Percentiles rank a stretch among this genome's conserved stretches.
Evolutionary conservation across 2,329 filamentous ascomycete genomes (phyloP).

Genomic region (Myriosclerotinia scirpicola): DNA sequence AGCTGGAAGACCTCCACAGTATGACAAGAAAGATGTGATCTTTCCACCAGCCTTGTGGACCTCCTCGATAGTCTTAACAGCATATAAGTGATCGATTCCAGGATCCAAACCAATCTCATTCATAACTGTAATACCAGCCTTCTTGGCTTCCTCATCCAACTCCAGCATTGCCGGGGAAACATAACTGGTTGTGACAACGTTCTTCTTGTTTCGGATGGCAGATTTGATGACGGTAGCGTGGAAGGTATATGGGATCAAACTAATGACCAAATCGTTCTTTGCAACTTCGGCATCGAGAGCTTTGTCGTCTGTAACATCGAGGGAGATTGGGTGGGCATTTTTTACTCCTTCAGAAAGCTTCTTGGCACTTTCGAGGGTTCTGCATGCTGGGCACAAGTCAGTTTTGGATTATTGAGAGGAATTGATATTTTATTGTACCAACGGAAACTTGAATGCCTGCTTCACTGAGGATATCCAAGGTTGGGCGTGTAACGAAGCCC

Average conservation of each 20-base stretch:
- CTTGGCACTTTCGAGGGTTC: constrained; percentile 68
- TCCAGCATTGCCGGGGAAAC: constrained; percentile 91
- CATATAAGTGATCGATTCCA: constrained; percentile 71
- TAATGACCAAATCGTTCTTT: constrained; percentile 77
- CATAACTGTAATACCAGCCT: constrained; percentile 93
- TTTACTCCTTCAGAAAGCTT: constrained; percentile 70
- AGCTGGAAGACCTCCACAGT: constrained; percentile 77
- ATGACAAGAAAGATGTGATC: constrained; percentile 68
- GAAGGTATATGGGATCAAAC: constrained; percentile 87
- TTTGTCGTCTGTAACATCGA: constrained; percentile 75
- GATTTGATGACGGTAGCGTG: constrained; percentile 89
- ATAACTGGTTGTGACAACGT: constrained; percentile 94
- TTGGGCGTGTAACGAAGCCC: constrained; percentile 57
- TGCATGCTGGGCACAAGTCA: constrained; percentile 10
- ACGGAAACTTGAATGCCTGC: constrained; percentile 58
- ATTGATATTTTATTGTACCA: constrained; percentile 42
- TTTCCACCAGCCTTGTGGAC: constrained; percentile 88
- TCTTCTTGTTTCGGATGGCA: constrained; percentile 89
- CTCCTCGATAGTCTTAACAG: constrained; percentile 82
- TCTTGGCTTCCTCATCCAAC: constrained; percentile 79
- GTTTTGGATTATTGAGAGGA: not conserved
- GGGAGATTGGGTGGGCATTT: constrained; percentile 51
- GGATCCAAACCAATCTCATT: constrained; percentile 85
- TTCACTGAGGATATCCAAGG: constrained; percentile 57
- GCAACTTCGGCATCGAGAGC: constrained; percentile 79